Evolutionary conservation across 2,329 filamentous ascomycete species (phyloP), one percentile per base, ranked within the genome.

Genomic region (Cladosporium cucumerinum): DNA sequence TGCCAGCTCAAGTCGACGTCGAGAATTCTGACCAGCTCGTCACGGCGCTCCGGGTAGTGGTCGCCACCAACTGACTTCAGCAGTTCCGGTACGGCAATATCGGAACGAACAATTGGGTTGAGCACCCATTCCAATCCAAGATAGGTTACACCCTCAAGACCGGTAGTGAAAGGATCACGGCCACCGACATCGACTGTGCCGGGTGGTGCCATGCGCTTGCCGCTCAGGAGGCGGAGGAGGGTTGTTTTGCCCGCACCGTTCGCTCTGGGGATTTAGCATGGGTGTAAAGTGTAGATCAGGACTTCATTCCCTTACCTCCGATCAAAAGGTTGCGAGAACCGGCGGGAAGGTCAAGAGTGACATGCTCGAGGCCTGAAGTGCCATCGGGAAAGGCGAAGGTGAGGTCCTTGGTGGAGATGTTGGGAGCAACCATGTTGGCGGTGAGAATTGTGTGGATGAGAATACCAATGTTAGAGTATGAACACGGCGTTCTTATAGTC

Each of bases 201-300:
- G 61, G 82, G 80, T 0, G 95, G 94, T 1, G 94, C 90, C 73
- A 99, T 91, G 64, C 93, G 92, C 82, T 98, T 98, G 75, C 95
- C 95, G 21, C 93, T 92, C 66, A 99, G 87, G 52, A 99, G 90
- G 66, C 93, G 93, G 55, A 99, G 89, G 65, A 99, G 88, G 0
- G 95, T 99, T 10, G 95, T 98, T 81, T 99, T 99, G 70, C 95
- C 95, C 23, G 95, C 94, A 68, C 95, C 95, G 78, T 99, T 99
- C 76, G 95, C 86, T 88, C 70, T 69, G 69, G 66, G 71, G 70
- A 75, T 73, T 71, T 71, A 72, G 70, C 64, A 67, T 58, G 67
- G 68, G 55, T 67, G 58, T 73, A 61, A 73, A 57, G 26, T 7
- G 25, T 51, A 59, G 34, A 16, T 36, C 5, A 39, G 32, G 54